Evolutionary conservation across 345 rosid genomes (phyloP).

Genomic region (Barbarea vulgaris): DNA sequence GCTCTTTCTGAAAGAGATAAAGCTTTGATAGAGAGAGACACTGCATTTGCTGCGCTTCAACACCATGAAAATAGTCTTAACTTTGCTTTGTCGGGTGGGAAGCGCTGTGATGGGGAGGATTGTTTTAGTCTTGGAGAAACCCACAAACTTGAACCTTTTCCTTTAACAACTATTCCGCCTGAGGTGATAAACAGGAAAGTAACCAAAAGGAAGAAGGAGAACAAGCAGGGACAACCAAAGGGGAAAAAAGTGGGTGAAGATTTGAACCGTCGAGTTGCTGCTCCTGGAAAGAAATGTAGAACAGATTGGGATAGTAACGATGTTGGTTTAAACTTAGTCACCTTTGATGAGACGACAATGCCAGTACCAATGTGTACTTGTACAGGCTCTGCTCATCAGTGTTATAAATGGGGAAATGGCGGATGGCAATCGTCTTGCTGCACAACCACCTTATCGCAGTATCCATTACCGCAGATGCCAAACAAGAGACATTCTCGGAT

Average conservation of each 20-base stretch:
- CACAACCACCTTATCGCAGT: constrained; percentile 76
- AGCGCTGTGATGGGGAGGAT: constrained; percentile 53
- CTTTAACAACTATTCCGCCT: constrained; percentile 51
- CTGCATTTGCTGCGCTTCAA: constrained; percentile 73
- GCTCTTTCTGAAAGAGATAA: constrained; percentile 78
- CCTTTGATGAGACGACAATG: constrained; percentile 73
- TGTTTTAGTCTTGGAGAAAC: constrained; percentile 43
- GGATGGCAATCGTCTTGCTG: constrained; percentile 99
- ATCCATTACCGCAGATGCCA: constrained; percentile 90
- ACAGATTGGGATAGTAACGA: constrained; percentile 72
- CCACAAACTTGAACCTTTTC: constrained; percentile 55
- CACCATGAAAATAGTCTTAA: constrained; percentile 62
- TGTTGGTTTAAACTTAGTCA: constrained; percentile 60
- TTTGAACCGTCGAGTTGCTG: constrained; percentile 52
- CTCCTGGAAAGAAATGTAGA: constrained; percentile 65
- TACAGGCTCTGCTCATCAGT: constrained; percentile 70
- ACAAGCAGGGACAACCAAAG: constrained; percentile 48
- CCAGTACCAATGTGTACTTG: constrained; percentile 84
- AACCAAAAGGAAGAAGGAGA: constrained; percentile 64
- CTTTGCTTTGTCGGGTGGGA: constrained; percentile 52
- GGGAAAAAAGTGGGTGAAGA: constrained; percentile 64
- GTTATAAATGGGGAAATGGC: constrained; percentile 98
- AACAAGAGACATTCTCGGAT: constrained; percentile 86
- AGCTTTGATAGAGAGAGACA: constrained; percentile 81
- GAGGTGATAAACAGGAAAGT: constrained; percentile 48